A percentile compares a stretch with the other conserved stretches of the same genome.
Evolutionary conservation across 345 rosid genomes (phyloP).

Genomic region (Pistacia vera): DNA sequence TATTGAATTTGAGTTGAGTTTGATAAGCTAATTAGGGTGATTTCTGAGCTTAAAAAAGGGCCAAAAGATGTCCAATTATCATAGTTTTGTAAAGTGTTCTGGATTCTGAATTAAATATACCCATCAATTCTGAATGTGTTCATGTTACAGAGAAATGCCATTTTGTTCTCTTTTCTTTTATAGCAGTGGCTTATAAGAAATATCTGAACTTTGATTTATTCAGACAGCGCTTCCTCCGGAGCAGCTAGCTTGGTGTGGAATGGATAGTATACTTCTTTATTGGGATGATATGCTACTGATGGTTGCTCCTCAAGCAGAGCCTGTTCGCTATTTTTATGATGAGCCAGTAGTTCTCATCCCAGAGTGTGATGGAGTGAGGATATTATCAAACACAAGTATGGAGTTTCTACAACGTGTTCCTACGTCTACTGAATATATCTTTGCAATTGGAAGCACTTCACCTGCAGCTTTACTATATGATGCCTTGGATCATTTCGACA

Average conservation of each 20-base stretch:
- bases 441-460: slow-evolving; percentile 97
- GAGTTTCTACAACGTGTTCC: slow-evolving; percentile 96
- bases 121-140: background rate
- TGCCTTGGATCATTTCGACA: slow-evolving; percentile 97
- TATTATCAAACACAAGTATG: slow-evolving; percentile 81
- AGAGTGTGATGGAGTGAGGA: slow-evolving; percentile 97
- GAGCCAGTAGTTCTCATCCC: slow-evolving; percentile 87
- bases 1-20: background rate
- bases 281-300: slow-evolving; percentile 94
- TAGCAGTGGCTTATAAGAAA: background rate
- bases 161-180: background rate
- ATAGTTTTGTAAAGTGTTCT: background rate
- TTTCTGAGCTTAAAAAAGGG: too few species aligned
- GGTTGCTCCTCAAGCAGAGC: slow-evolving; percentile 93
- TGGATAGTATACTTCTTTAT: slow-evolving; percentile 87
- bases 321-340: slow-evolving; percentile 79
- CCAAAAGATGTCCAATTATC: background rate
- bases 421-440: slow-evolving; percentile 90
- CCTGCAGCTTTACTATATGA: slow-evolving; percentile 89
- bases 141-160: background rate
- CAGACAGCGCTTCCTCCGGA: slow-evolving; percentile 97
- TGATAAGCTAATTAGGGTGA: background rate
- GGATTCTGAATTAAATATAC: background rate
- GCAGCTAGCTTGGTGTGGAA: slow-evolving; percentile 98
- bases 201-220: slow-evolving; percentile 15